Conservation (phyloP, 2,329 filamentous ascomycete species). For the Fusarium chuoi region DNA sequence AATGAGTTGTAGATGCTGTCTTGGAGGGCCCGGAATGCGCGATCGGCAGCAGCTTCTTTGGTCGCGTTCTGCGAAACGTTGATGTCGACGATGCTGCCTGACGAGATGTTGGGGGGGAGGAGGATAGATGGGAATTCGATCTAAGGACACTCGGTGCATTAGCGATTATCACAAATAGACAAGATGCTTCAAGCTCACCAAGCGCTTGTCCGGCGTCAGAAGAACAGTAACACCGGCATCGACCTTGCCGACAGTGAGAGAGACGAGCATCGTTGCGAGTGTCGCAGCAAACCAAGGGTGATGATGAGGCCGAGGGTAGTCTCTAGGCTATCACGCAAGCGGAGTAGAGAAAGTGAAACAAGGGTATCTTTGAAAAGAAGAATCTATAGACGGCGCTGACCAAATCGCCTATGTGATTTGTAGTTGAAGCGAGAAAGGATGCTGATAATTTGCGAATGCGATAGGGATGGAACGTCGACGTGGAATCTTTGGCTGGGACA, state of each 20-base stretch:
- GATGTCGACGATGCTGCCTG: constrained; percentile 97
- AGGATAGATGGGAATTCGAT: constrained; percentile 99
- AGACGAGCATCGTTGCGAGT: constrained; percentile 81
- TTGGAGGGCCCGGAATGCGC: constrained; percentile 86
- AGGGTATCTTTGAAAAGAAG: constrained; percentile 4
- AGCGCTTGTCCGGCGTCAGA: constrained; percentile 93
- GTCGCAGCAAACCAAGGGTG: constrained; percentile 26
- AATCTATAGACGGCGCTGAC: neutral
- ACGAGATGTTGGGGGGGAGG: constrained; percentile 92
- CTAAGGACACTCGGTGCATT: constrained; percentile 58
- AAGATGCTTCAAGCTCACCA: constrained; percentile 69
- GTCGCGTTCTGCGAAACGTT: constrained; percentile 87
- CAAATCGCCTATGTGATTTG: neutral
- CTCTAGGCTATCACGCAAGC: neutral
- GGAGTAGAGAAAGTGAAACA: constrained; percentile 4
- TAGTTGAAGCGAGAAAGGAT: constrained; percentile 2
- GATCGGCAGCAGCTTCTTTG: constrained; percentile 79
- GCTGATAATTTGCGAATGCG: constrained; percentile 14
- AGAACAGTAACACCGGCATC: constrained; percentile 98
- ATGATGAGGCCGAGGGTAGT: constrained; percentile 2
- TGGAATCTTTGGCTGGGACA: constrained; percentile 22
- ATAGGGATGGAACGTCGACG: constrained; percentile 21
- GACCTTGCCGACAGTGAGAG: constrained; percentile 98
- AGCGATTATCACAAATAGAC: constrained; percentile 15
- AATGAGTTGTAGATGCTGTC: constrained; percentile 88